phyloP scores from a whole-genome alignment of 345 rosid genomes.

The Populus euphratica region DNA sequence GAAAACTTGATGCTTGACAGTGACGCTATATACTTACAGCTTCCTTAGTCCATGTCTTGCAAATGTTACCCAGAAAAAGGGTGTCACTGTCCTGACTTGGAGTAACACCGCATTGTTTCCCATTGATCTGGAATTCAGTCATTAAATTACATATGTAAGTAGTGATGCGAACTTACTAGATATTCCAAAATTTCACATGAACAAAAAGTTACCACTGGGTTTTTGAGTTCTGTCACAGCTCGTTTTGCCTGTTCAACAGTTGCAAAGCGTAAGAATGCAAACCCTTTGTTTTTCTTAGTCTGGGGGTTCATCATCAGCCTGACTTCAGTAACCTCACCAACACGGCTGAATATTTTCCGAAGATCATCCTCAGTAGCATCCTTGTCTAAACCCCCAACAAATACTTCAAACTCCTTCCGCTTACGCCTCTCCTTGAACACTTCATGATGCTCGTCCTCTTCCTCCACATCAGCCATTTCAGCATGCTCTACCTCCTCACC shows the following conservation, averaged over 20 bases:
- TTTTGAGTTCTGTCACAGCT: slow-evolving; percentile 74
- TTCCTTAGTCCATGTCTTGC: slow-evolving; percentile 92
- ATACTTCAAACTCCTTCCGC: slow-evolving; percentile 93
- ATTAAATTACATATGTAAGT: slow-evolving; percentile 29
- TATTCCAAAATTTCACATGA: slow-evolving; percentile 31
- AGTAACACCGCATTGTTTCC: slow-evolving; percentile 94
- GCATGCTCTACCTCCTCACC: slow-evolving; percentile 46
- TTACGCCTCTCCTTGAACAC: slow-evolving; percentile 80
- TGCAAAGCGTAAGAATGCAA: slow-evolving; percentile 95
- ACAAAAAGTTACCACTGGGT: slow-evolving; percentile 73
- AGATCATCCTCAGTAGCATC: slow-evolving; percentile 80
- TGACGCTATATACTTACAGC: slow-evolving; percentile 64
- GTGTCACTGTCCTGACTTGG: slow-evolving; percentile 97
- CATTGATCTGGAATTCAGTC: slow-evolving; percentile 78
- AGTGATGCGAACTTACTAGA: slow-evolving; percentile 28
- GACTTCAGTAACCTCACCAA: slow-evolving; percentile 80
- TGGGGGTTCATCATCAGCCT: slow-evolving; percentile 89
- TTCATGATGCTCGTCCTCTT: slow-evolving; percentile 68
- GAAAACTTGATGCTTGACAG: slow-evolving; percentile 15
- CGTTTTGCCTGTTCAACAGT: slow-evolving; percentile 84
- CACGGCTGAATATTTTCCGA: slow-evolving; percentile 67
- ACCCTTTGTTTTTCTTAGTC: slow-evolving; percentile 92
- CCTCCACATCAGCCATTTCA: slow-evolving; percentile 44
- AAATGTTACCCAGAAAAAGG: slow-evolving; percentile 90
- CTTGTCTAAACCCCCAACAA: slow-evolving; percentile 92